Evolutionary conservation across 441 rosid genomes (phyloP).

Genomic region (California macrophylla): DNA sequence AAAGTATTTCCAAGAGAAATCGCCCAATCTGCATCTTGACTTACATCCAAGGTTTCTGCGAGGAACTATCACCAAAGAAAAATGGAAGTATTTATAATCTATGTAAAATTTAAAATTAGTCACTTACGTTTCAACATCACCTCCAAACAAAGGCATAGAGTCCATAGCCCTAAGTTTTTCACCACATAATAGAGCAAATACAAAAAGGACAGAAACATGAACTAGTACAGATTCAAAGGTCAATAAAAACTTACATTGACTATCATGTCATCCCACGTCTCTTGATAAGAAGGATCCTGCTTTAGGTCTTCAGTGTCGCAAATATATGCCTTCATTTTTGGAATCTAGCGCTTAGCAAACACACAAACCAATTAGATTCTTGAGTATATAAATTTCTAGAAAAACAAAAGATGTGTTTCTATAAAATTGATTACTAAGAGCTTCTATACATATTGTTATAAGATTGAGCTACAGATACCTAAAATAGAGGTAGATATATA

Average conservation of each 20-base stretch:
- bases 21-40: slow-evolving; percentile 78
- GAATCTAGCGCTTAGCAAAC: slow-evolving; percentile 97
- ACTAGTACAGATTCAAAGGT: slow-evolving; percentile 11
- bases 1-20: slow-evolving; percentile 87
- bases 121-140: background rate
- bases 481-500: background rate
- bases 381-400: slow-evolving; percentile 10
- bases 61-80: slow-evolving; percentile 56
- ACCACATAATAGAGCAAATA: slow-evolving; percentile 8
- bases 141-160: background rate
- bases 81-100: background rate
- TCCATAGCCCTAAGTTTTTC: background rate
- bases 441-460: slow-evolving; percentile 1
- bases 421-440: background rate
- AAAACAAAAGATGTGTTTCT: background rate
- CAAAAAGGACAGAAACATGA: background rate
- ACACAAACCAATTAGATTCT: slow-evolving; percentile 46
- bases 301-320: slow-evolving; percentile 92
- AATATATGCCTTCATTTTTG: slow-evolving; percentile 99
- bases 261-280: slow-evolving; percentile 99
- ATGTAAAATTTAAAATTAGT: background rate
- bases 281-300: slow-evolving; percentile 86
- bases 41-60: slow-evolving; percentile 94
- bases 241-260: slow-evolving; percentile 51
- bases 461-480: background rate